Conservation (phyloP, 1,284 basidiomycete genomes). For the Sporisorium sorghi region DNA sequence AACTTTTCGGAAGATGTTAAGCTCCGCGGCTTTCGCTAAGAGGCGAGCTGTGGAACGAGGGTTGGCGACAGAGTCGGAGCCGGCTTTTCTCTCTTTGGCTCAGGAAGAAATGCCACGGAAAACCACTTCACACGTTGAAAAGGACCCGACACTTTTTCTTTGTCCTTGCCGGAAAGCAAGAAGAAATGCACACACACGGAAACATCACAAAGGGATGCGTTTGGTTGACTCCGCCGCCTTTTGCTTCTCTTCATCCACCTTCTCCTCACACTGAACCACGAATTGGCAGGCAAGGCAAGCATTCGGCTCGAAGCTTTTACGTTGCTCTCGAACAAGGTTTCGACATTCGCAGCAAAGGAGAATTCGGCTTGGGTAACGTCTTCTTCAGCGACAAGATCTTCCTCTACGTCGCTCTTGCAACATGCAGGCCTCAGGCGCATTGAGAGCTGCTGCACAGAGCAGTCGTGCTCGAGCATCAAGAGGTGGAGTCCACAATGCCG, state of each 20-base stretch:
- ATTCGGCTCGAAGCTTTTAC: not conserved
- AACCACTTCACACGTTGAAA: constrained; percentile 6
- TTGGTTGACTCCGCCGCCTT: not conserved
- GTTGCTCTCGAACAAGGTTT: not conserved
- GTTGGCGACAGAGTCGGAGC: constrained; percentile 15
- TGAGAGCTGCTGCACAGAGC: constrained; percentile 29
- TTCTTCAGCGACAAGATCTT: not conserved
- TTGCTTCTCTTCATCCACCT: not conserved
- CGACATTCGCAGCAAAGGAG: not conserved
- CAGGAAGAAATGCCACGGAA: constrained; percentile 4
- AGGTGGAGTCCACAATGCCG: constrained; percentile 1
- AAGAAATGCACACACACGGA: no score
- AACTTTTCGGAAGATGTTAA: not conserved
- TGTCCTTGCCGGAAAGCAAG: not conserved
- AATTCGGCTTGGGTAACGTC: not conserved
- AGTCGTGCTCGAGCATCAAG: constrained; percentile 19
- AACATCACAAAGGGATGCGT: not conserved
- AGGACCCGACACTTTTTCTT: not conserved
- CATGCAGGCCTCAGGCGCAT: constrained; percentile 28
- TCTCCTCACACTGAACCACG: not conserved
- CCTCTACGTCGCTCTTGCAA: not conserved
- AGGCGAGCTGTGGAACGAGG: not conserved
- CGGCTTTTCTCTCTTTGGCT: constrained; percentile 7
- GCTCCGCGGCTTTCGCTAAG: not conserved
- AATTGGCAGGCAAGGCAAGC: not conserved